phyloP scores from a whole-genome alignment of 2,329 filamentous ascomycete genomes.

The Calonectria pteridis region DNA sequence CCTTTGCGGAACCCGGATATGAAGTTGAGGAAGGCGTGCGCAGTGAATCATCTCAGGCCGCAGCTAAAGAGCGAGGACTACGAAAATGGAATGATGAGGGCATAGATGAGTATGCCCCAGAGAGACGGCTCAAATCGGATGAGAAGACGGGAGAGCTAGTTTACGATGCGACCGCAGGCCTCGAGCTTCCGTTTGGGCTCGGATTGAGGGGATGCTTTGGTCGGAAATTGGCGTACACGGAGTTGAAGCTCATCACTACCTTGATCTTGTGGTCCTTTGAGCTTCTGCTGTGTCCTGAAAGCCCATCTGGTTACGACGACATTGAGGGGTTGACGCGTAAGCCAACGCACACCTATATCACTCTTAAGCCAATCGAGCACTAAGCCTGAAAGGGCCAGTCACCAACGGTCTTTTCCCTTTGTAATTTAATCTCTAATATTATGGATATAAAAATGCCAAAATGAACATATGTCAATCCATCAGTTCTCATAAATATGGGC shows the following conservation, averaged over 20 bases:
- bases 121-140: background rate
- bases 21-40: background rate
- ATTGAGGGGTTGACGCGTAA: background rate
- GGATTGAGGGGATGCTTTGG: background rate
- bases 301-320: background rate
- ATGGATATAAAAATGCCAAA: background rate
- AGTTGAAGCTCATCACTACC: background rate
- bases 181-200: background rate
- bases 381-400: background rate
- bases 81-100: background rate
- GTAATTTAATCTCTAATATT: background rate
- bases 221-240: background rate
- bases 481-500: background rate
- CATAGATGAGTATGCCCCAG: background rate
- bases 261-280: background rate
- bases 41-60: background rate
- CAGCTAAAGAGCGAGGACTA: background rate
- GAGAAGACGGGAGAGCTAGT: background rate
- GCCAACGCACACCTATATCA: background rate
- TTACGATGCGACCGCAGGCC: background rate
- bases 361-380: background rate
- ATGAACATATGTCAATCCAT: background rate
- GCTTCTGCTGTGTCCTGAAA: background rate
- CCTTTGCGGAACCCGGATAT: background rate
- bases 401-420: background rate